Conservation (phyloP, 2,329 filamentous ascomycete genomes). For the Didymellaceae sp. region DNA sequence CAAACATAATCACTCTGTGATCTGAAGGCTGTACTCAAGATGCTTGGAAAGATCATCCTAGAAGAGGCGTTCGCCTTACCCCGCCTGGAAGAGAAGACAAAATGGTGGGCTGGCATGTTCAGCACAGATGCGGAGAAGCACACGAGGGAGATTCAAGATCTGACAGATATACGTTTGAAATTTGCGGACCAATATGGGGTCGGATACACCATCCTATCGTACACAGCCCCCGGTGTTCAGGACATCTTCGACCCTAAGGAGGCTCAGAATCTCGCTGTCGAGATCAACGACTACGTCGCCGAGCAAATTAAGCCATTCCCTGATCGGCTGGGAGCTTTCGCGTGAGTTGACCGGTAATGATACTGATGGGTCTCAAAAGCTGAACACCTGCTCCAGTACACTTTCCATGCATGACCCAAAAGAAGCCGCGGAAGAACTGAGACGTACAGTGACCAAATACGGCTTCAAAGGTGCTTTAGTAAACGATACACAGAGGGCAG, state of each 20-base stretch:
- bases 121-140: constrained; percentile 66
- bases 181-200: constrained; percentile 55
- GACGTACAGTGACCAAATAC: constrained; percentile 43
- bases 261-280: constrained; percentile 53
- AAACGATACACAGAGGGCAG: constrained; percentile 44
- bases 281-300: constrained; percentile 57
- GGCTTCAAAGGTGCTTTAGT: constrained; percentile 70
- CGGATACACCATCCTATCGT: constrained; percentile 57
- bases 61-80: constrained; percentile 69
- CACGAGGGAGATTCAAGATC: constrained; percentile 61
- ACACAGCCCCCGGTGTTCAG: constrained; percentile 58
- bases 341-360: constrained; percentile 2
- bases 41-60: constrained; percentile 67
- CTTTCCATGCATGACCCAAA: constrained; percentile 44
- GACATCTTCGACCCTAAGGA: constrained; percentile 55
- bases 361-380: not conserved
- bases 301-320: constrained; percentile 51
- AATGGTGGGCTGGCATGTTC: constrained; percentile 68
- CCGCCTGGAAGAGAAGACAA: constrained; percentile 63
- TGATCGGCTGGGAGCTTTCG: constrained; percentile 50
- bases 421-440: constrained; percentile 39
- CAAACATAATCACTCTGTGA: not conserved
- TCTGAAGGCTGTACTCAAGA: constrained; percentile 34
- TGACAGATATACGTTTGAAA: constrained; percentile 52
- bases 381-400: constrained; percentile 11